Evolutionary conservation across 1,139 yeast genomes (phyloP).

Genomic region (Taiozyma sp.): DNA sequence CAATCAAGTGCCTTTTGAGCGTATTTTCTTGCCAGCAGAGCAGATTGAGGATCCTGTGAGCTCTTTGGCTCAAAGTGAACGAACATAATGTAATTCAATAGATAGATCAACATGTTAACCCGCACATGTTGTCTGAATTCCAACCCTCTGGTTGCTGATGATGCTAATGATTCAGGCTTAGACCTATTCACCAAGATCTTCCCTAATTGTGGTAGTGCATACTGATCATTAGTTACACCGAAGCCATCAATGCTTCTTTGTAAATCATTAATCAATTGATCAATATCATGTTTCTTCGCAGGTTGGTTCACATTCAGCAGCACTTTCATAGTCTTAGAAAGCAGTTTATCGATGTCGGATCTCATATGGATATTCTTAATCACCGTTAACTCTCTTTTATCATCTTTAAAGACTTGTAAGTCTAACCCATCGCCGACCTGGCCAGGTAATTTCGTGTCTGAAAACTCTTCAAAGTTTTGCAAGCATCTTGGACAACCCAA

Average conservation of each 20-base stretch:
- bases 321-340: conserved; percentile 32
- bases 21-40: conserved; percentile 29
- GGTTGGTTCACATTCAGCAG: conserved; percentile 31
- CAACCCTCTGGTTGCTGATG: conserved; percentile 31
- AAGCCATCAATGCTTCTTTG: conserved; percentile 29
- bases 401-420: conserved; percentile 26
- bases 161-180: conserved; percentile 17
- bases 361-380: conserved; percentile 32
- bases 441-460: conserved; percentile 31
- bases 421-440: conserved; percentile 15
- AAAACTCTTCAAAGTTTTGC: conserved; percentile 18
- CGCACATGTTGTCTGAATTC: conserved; percentile 35
- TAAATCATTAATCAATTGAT: conserved; percentile 28
- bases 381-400: conserved; percentile 29
- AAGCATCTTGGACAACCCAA: conserved; percentile 38
- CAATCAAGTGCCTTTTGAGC: conserved; percentile 36
- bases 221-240: conserved; percentile 23
- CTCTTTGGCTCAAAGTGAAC: conserved; percentile 41
- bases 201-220: conserved; percentile 32
- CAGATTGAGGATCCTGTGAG: conserved; percentile 28
- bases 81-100: conserved; percentile 42
- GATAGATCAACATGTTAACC: conserved; percentile 41
- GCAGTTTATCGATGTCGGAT: conserved; percentile 29
- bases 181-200: conserved; percentile 25
- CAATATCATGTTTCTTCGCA: conserved; percentile 33